Base-by-base conservation (phyloP, 2,329 filamentous ascomycete species). In the Fusarium devonianum region DNA sequence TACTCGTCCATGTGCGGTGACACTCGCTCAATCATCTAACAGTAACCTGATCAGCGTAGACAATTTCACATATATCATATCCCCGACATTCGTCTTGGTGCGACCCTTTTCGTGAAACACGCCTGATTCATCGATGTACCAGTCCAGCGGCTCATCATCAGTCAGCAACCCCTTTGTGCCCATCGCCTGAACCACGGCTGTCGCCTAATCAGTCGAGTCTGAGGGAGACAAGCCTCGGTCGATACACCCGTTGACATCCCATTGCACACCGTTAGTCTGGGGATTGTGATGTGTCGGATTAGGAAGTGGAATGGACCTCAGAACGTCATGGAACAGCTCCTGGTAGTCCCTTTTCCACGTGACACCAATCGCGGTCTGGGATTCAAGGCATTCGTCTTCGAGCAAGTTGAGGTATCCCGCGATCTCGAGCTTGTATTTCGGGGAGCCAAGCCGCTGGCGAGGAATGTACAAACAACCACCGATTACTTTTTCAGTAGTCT, bases 71-170 rank as follows among this genome's bases (percentile, higher is more conserved):
- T 42, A 19, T 12, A 63, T 54, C 5, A 34, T 50, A 14, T 64
- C 49, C 18, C 33, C 21, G 13, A 64, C 48, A 18, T 16, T 29
- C 13, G 34, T 42, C 23, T 18, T 28, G 8, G 22, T 28, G 12
- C 62, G 50, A 2, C 61, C 62, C 12, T 35, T 32, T 22, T 60
- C 47, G 17, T 48, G 59, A 35, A 64, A 64, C 30, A 44, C 44
- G 6, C 62, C 62, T 5, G 32, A 42, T 4, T 59, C 56, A 6
- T 63, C 62, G 19, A 64, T 48, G 40, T 63, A 61, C 61, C 62
- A 64, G 18, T 61, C 62, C 3, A 34, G 17, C 2, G 62, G 56
- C 11, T 55, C 54, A 10, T 57, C 38, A 13, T 61, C 59, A 11
- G 61, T 50, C 42, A 64, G 28, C 7, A 63, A 25, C 3, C 33